Percentiles rank a stretch among this genome's conserved stretches.
Conservation (phyloP, 768 basidiomycete genomes). For the Pisolithus microcarpus region DNA sequence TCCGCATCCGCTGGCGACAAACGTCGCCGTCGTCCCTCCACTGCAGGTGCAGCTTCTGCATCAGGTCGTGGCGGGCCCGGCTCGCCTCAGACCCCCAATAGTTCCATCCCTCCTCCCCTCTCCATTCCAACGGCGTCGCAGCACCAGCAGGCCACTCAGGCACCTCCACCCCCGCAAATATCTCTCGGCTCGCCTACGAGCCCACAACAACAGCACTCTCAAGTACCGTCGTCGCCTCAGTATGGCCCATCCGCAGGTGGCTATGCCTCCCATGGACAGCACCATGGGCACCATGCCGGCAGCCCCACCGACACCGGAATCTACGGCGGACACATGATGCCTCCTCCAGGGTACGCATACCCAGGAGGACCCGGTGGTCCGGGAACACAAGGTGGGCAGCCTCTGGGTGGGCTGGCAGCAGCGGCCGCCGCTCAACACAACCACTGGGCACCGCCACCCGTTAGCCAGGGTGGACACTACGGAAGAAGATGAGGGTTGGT, state of each 20-base stretch:
- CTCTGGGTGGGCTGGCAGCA: slow-evolving; percentile 50
- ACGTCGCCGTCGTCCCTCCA: slow-evolving; percentile 62
- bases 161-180: slow-evolving; percentile 42
- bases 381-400: slow-evolving; percentile 32
- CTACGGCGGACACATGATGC: slow-evolving; percentile 46
- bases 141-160: slow-evolving; percentile 24
- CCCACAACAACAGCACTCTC: slow-evolving; percentile 59
- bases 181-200: slow-evolving; percentile 57
- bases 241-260: slow-evolving; percentile 40
- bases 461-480: slow-evolving; percentile 44
- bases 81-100: slow-evolving; percentile 56
- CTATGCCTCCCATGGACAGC: slow-evolving; percentile 47
- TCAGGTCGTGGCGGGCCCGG: slow-evolving; percentile 30
- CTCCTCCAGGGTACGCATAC: slow-evolving; percentile 32
- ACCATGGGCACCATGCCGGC: slow-evolving; percentile 42
- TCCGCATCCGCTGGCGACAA: slow-evolving; percentile 46
- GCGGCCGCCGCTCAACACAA: slow-evolving; percentile 52
- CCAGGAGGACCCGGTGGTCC: slow-evolving; percentile 30
- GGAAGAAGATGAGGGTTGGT: slow-evolving; percentile 40
- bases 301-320: slow-evolving; percentile 39
- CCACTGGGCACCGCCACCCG: slow-evolving; percentile 42
- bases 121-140: slow-evolving; percentile 32
- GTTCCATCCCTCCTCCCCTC: slow-evolving; percentile 52
- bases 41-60: slow-evolving; percentile 25
- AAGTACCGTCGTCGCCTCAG: slow-evolving; percentile 49